phyloP scores from a whole-genome alignment of 306 rosid genomes.

The Acmispon strigosus region DNA sequence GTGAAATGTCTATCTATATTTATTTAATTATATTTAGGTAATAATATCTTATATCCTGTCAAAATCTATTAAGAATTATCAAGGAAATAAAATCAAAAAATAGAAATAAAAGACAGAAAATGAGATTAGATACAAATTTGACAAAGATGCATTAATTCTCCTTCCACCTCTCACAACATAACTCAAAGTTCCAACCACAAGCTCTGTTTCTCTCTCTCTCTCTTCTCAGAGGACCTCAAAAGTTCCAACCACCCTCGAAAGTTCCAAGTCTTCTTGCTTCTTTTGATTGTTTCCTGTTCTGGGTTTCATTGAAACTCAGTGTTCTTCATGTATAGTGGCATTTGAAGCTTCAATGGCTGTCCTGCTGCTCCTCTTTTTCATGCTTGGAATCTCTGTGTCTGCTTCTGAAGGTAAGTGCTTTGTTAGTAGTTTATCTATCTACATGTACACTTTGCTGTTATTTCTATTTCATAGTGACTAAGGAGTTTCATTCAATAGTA shows the following conservation, averaged over 20 bases:
- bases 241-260: slow-evolving; percentile 23
- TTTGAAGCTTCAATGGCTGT: slow-evolving; percentile 38
- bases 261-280: background rate
- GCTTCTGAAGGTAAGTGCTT: slow-evolving; percentile 52
- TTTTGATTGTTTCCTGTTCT: background rate
- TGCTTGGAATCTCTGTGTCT: slow-evolving; percentile 40
- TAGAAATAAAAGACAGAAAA: no score
- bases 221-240: slow-evolving; percentile 17
- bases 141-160: no score
- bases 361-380: slow-evolving; percentile 34
- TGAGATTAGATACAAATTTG: no score
- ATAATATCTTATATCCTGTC: no score
- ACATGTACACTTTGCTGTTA: background rate
- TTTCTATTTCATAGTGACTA: background rate
- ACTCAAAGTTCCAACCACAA: background rate
- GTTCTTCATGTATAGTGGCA: background rate
- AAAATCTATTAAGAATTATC: no score
- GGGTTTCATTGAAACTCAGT: slow-evolving; percentile 8
- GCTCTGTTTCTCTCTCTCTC: background rate
- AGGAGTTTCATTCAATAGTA: background rate
- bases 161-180: background rate
- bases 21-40: no score
- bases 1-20: no score
- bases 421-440: background rate
- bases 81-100: no score